Base-by-base conservation (phyloP, 164 flowering plant species). In the Aristolochia fimbriata region DNA sequence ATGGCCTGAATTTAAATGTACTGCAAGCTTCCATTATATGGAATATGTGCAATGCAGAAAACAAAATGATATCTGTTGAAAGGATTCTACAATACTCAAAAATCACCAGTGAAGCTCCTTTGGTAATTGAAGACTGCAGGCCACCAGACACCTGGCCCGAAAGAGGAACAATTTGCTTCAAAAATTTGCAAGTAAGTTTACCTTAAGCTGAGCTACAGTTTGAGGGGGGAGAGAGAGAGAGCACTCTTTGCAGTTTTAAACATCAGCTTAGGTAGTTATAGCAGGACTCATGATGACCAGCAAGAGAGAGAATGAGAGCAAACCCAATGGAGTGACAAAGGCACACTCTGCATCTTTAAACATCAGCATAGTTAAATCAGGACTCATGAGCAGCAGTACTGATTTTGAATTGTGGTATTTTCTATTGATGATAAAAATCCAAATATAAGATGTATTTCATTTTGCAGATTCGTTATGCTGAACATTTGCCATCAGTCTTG, bases 21-120 rank as follows among this genome's bases (percentile, higher is more conserved):
- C 70, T 64, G 67, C 98, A 83, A 88, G 97, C 96, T 61, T 68
- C 78, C n/a, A 82, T 91, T 13, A 88, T 91, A 60, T 91, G 98
- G 98, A 85, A 82, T 65, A 82, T 91, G 47, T 91, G 98, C 86
- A 88, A 91, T 69, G 88, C 98, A 37, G 98, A 91, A 66, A 88
- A 86, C 58, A 86, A 88, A 75, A 91, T 91, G 91, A 91, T 91
- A 25, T 91, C 98, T 47, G 96, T 91, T 4, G 98, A 91, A 75
- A 80, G 96, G 71, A 85, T 91, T 55, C 79, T 91, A 51, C 98
- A 91, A 75, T 91, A 91, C 68, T 78, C 95, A 24, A 88, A 74
- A 21, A 50, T 88, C 68, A 33, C 68, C 33, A 86, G 96, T 71
- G 98, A 91, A 79, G 87, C 95, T 25, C 83, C 95, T 66, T 76